Percentiles rank a stretch among this genome's conserved stretches.
phyloP scores from a whole-genome alignment of 345 rosid species.

The Triadica sebifera region DNA sequence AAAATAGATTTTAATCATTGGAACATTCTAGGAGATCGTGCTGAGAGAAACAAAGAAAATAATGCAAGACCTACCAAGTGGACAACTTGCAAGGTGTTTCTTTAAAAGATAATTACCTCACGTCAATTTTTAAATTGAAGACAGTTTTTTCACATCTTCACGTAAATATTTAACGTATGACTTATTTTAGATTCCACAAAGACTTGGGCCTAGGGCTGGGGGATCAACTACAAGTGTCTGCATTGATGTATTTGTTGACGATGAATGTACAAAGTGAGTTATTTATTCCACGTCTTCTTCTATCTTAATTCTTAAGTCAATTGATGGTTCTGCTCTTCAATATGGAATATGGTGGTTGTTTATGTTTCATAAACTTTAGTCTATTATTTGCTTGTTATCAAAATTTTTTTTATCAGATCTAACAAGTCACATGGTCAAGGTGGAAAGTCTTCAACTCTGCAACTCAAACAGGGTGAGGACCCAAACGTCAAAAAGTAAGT shows the following conservation, averaged over 20 bases:
- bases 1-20: slow-evolving; percentile 52
- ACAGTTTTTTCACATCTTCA: slow-evolving; percentile 4
- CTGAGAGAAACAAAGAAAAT: slow-evolving; percentile 95
- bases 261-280: slow-evolving; percentile 67
- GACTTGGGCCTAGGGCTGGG: slow-evolving; percentile 42
- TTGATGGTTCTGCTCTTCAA: background rate
- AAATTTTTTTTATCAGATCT: slow-evolving; percentile 21
- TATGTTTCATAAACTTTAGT: background rate
- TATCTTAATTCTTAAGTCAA: background rate
- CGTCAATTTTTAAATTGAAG: background rate
- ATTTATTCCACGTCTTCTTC: background rate
- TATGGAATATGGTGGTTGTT: background rate
- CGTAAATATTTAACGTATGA: background rate
- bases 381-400: background rate
- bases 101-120: background rate
- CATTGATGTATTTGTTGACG: slow-evolving; percentile 82
- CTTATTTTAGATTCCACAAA: slow-evolving; percentile 60
- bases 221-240: slow-evolving; percentile 39
- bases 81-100: slow-evolving; percentile 70
- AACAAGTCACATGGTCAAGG: slow-evolving; percentile 9
- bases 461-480: slow-evolving; percentile 38
- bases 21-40: slow-evolving; percentile 62
- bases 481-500: slow-evolving; percentile 48
- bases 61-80: slow-evolving; percentile 70
- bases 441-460: slow-evolving; percentile 36